These are phyloP conservation scores for Alternaria longipes DNA, from an alignment of 2,329 filamentous ascomycete genomes.

Conservation along the genomic window DNA sequence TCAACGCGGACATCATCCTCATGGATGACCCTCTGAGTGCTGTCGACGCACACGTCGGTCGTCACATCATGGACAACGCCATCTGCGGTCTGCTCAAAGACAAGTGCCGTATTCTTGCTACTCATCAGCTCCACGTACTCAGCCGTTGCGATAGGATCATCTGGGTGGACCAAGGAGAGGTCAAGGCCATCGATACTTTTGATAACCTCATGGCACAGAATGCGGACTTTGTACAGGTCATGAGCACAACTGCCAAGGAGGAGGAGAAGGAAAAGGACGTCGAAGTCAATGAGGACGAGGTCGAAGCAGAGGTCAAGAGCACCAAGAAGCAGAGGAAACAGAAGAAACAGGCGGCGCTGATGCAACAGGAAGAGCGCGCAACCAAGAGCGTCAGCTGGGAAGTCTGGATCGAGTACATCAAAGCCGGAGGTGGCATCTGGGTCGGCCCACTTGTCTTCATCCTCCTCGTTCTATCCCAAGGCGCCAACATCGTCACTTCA, in stretches of 20 bases:
- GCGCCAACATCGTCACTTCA: constrained; percentile 84
- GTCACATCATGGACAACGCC: constrained; percentile 88
- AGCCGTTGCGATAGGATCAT: constrained; percentile 90
- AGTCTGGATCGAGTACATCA: constrained; percentile 81
- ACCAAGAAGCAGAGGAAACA: constrained; percentile 57
- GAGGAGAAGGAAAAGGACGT: constrained; percentile 57
- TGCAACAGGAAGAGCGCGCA: constrained; percentile 78
- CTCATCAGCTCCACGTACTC: constrained; percentile 93
- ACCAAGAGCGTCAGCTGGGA: constrained; percentile 80
- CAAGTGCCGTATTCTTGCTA: constrained; percentile 91
- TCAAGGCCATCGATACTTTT: constrained; percentile 88
- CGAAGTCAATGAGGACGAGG: constrained; percentile 60
- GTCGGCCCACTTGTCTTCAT: constrained; percentile 71
- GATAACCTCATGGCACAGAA: constrained; percentile 84
- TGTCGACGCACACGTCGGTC: constrained; percentile 67
- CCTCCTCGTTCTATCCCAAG: constrained; percentile 77
- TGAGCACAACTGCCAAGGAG: constrained; percentile 80
- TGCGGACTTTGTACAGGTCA: constrained; percentile 79
- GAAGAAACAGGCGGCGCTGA: constrained; percentile 66
- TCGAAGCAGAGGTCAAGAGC: constrained; percentile 65
- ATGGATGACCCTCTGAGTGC: constrained; percentile 72
- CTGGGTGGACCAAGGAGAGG: constrained; percentile 87
- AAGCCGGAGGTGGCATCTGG: constrained; percentile 75
- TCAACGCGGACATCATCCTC: constrained; percentile 68
- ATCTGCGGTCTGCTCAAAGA: constrained; percentile 88